phyloP scores from a whole-genome alignment of 306 rosid genomes.

The Parietaria judaica region DNA sequence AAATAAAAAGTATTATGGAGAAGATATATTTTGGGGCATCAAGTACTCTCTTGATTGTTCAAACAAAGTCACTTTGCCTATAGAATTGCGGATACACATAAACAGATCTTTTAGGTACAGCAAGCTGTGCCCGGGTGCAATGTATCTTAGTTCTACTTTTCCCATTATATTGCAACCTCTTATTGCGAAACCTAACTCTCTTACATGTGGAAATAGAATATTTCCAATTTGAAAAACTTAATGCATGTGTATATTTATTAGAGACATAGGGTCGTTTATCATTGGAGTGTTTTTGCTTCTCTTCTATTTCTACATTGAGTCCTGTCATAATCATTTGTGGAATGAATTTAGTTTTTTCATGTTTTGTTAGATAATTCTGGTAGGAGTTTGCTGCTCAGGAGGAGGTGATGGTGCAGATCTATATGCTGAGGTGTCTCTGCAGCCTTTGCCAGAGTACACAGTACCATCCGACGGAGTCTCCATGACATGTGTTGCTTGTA shows the following conservation, averaged over 20 bases:
- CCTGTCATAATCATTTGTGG: no score
- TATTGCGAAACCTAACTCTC: background rate
- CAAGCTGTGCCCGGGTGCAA: background rate
- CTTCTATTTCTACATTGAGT: no score
- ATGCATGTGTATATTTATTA: no score
- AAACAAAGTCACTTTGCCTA: background rate
- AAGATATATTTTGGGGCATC: background rate
- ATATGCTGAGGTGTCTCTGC: constrained; percentile 78
- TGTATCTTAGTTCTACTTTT: background rate
- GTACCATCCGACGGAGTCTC: constrained; percentile 91
- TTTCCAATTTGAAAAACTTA: no score
- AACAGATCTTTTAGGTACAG: background rate
- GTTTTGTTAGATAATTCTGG: constrained; percentile 64
- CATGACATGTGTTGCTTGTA: constrained; percentile 82
- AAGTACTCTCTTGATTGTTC: background rate
- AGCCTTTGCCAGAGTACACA: constrained; percentile 86
- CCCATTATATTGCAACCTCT: background rate
- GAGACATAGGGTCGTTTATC: no score
- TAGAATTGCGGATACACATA: background rate
- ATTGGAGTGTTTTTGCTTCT: no score
- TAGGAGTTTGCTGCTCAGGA: constrained; percentile 91
- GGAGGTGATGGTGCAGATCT: constrained; percentile 82
- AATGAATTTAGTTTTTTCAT: background rate
- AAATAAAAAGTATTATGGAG: constrained; percentile 1
- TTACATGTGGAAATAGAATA: background rate